phyloP scores from a whole-genome alignment of 2,329 filamentous ascomycete genomes.

The Colletotrichum sp. region DNA sequence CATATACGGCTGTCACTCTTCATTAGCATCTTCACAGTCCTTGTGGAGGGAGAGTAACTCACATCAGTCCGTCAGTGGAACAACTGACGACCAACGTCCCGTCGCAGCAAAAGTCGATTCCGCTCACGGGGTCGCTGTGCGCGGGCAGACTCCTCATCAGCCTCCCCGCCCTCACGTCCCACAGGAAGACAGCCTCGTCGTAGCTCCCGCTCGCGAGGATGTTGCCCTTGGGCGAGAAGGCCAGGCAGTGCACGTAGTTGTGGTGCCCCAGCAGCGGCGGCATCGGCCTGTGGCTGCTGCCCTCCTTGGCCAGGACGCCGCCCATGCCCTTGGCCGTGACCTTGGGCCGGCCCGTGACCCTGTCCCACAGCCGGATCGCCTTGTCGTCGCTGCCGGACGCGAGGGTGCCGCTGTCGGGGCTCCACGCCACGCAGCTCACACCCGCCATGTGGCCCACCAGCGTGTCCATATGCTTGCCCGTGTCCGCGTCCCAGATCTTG shows the following conservation, averaged over 20 bases:
- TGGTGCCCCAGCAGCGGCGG: constrained; percentile 82
- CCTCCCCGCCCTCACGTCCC: constrained; percentile 89
- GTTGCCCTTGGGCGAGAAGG: constrained; percentile 97
- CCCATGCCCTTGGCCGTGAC: constrained; percentile 42
- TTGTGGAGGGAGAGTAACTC: constrained; percentile 20
- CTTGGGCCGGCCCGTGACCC: constrained; percentile 63
- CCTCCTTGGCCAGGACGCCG: constrained; percentile 21
- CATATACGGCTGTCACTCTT: constrained; percentile 72
- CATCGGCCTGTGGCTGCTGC: constrained; percentile 36
- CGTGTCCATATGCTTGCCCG: constrained; percentile 82
- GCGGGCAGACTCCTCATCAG: constrained; percentile 92
- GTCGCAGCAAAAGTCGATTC: constrained; percentile 91
- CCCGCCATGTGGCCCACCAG: constrained; percentile 94
- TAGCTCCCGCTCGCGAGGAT: constrained; percentile 95
- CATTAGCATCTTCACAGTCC: background rate
- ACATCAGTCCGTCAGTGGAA: constrained; percentile 89
- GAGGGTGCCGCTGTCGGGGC: constrained; percentile 84
- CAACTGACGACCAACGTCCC: constrained; percentile 93
- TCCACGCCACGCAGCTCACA: constrained; percentile 93
- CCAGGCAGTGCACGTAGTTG: constrained; percentile 93
- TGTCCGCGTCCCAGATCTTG: constrained; percentile 86
- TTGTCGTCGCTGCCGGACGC: constrained; percentile 97
- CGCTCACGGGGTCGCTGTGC: constrained; percentile 92
- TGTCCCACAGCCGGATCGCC: constrained; percentile 90
- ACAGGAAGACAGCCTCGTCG: constrained; percentile 95